Evolutionary conservation across 306 rosid species (phyloP).

Genomic region (Lathyrus oleraceus): DNA sequence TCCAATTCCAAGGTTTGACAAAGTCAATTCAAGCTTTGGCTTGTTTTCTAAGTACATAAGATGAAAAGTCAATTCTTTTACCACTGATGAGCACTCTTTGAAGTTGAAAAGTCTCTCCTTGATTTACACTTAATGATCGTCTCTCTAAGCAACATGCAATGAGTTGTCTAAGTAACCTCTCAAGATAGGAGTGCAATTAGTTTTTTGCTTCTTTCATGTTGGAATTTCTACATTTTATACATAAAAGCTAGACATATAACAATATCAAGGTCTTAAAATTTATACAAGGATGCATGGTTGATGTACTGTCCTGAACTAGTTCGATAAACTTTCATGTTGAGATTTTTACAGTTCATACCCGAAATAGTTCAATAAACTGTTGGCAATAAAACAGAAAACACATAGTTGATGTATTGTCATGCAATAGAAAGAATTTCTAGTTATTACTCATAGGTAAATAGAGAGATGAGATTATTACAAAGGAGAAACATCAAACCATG

Average conservation of each 20-base stretch:
- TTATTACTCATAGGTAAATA: constrained; percentile 18
- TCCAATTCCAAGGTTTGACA: too few relatives aligned
- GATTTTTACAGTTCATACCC: constrained; percentile 54
- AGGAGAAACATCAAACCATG: too few relatives aligned
- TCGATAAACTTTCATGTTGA: too few relatives aligned
- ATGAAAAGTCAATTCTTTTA: constrained; percentile 25
- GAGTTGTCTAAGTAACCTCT: constrained; percentile 79
- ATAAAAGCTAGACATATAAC: constrained; percentile 40
- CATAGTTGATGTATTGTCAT: constrained; percentile 87
- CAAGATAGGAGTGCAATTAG: constrained; percentile 74
- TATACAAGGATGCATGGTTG: background rate
- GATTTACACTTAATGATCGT: constrained; percentile 74
- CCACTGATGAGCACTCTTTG: constrained; percentile 64
- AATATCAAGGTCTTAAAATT: constrained; percentile 6
- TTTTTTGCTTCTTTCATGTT: constrained; percentile 58
- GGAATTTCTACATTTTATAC: constrained; percentile 41
- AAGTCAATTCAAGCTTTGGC: too few relatives aligned
- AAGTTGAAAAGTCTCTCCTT: constrained; percentile 89
- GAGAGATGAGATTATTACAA: background rate
- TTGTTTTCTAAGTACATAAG: too few relatives aligned
- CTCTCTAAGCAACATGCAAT: constrained; percentile 86
- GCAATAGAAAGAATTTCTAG: constrained; percentile 45
- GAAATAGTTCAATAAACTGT: constrained; percentile 88
- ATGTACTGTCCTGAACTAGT: too few relatives aligned
- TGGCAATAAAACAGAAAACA: constrained; percentile 97